A percentile compares a stretch with the other conserved stretches of the same genome.
Evolutionary conservation across 148 eudicot genomes (phyloP).

Genomic region (Cornus kousa): DNA sequence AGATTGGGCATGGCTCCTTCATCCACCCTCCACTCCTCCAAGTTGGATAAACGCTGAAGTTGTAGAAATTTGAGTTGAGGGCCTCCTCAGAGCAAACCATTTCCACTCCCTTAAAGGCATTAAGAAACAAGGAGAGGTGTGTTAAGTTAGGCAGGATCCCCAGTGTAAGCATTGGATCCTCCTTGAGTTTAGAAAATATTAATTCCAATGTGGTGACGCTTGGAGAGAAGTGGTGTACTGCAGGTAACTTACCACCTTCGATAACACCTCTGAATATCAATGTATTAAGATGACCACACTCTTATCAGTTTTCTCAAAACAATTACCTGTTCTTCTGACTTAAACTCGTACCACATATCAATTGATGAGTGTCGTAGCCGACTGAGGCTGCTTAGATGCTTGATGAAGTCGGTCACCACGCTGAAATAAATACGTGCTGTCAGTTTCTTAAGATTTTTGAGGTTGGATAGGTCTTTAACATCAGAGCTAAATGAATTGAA

Average conservation of each 20-base stretch:
- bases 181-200: slow-evolving; percentile 2
- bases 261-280: not conserved
- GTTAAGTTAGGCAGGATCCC: too few species aligned
- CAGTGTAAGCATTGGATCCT: too few species aligned
- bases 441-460: slow-evolving; percentile 9
- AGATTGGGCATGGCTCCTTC: slow-evolving; percentile 16
- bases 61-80: slow-evolving; percentile 18
- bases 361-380: too few species aligned
- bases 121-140: too few species aligned
- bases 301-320: slow-evolving; percentile 3
- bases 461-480: not conserved
- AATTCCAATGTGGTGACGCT: too few species aligned
- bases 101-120: slow-evolving; percentile 4
- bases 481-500: not conserved
- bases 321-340: not conserved
- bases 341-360: slow-evolving; percentile 10
- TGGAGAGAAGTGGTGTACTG: not conserved
- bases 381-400: not conserved
- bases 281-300: not conserved
- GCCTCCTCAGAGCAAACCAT: slow-evolving; percentile 16
- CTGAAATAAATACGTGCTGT: too few species aligned
- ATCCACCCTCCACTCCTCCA: slow-evolving; percentile 22
- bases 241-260: slow-evolving; percentile 1
- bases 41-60: not conserved
- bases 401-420: too few species aligned